Base-by-base conservation (phyloP, 2,329 filamentous ascomycete species). In the Sphaerostilbella broomeana region DNA sequence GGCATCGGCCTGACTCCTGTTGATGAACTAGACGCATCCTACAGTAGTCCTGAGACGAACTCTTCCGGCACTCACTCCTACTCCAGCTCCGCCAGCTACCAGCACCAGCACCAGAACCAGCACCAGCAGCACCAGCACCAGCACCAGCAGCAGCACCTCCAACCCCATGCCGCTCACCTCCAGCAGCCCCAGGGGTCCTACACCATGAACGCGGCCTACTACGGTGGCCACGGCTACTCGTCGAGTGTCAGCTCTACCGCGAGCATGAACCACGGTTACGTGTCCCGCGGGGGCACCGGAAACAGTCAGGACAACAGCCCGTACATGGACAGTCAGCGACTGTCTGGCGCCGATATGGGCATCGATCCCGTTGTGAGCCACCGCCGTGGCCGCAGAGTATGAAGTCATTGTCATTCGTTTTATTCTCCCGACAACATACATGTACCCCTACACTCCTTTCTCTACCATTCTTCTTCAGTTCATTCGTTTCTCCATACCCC, bases 361-460 rank as follows among this genome's bases (percentile, higher is more conserved):
- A 79, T 81, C 49, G 70, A 71, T 36, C 64, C 72, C 35, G 70
- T 79, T 43, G 75, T 79, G 49, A 75, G 78, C 56, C 65, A 72
- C 17, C 63, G 69, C 11, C 54, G 57, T 7, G 54, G 58, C 24
- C 51, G 54, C 17, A 50, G 53, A 21, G 20, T 52, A 25, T 54
- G 41, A 34, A 17, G 12, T 19, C 18, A 6, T 22, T 17, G 20
- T 16, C 25, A 13, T 16, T 38, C 17, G 31, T 22, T 9, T 29
- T 36, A n/a, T n/a, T n/a, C n/a, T n/a, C n/a, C n/a, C n/a, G n/a
- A n/a, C n/a, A n/a, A n/a, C n/a, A n/a, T n/a, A n/a, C n/a, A n/a
- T n/a, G n/a, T 15, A 18, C 27, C 16, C 29, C 3, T 13, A 16
- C 21, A 13, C 4, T 35, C 11, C 20, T 8, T 16, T 26, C 24